Conservation (phyloP, 768 basidiomycete species). For the Tylopilus felleus region DNA sequence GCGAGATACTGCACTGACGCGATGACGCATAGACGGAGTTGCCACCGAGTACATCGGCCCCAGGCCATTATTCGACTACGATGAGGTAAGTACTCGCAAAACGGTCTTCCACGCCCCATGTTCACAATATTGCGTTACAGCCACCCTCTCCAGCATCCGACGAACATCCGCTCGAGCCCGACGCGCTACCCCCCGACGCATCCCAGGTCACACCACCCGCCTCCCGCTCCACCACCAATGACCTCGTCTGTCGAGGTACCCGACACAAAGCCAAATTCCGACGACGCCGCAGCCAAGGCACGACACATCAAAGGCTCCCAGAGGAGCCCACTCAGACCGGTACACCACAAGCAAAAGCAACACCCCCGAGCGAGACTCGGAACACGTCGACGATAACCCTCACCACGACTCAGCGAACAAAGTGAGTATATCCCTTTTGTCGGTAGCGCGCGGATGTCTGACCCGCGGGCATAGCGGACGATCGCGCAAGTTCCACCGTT, state of each 20-base stretch:
- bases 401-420: neutral
- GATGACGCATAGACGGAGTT: no score
- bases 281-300: neutral
- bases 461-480: neutral
- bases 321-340: neutral
- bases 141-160: neutral
- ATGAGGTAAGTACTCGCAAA: neutral
- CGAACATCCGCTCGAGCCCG: neutral
- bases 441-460: neutral
- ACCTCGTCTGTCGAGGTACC: neutral
- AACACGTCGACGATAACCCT: neutral
- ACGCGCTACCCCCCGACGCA: neutral
- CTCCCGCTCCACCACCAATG: neutral
- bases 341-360: neutral
- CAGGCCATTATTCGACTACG: neutral
- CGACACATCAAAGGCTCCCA: neutral
- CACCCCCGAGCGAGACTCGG: neutral
- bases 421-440: neutral
- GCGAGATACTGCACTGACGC: no score
- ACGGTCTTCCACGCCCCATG: neutral
- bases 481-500: neutral
- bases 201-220: neutral
- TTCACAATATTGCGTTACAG: neutral
- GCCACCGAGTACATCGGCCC: no score
- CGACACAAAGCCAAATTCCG: neutral